Percentiles rank a stretch among this genome's conserved stretches.
Conservation (phyloP, 768 basidiomycete species). For the Russula abietina region DNA sequence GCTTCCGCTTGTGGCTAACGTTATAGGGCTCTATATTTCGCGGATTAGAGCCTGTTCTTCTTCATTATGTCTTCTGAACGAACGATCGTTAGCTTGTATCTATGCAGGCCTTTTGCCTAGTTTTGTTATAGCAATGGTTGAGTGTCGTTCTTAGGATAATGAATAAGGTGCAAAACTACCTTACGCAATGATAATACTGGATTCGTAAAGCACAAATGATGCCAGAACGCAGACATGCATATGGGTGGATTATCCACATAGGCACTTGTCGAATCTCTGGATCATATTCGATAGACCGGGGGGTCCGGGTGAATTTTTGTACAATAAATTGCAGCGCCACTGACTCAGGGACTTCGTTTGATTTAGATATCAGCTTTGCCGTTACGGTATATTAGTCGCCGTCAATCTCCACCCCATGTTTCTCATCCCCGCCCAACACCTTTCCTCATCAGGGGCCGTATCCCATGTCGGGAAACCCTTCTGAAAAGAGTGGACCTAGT, state of each 20-base stretch:
- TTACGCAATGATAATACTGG: not conserved
- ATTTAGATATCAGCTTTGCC: not conserved
- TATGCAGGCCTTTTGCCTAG: slow-evolving; percentile 8
- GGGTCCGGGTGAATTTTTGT: not conserved
- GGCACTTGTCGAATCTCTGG: too few species aligned
- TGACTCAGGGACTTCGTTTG: not conserved
- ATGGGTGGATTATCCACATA: too few species aligned
- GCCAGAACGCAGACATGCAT: not conserved
- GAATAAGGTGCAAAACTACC: slow-evolving; percentile 2
- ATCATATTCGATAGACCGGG: not conserved
- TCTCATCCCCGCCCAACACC: not conserved
- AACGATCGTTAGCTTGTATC: slow-evolving; percentile 11
- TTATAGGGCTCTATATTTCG: not conserved
- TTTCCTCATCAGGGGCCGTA: not conserved
- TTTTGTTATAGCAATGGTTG: slow-evolving; percentile 16
- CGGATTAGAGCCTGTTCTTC: not conserved
- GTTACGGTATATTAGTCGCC: not conserved
- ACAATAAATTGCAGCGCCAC: not conserved
- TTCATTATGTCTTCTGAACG: not conserved
- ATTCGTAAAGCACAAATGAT: not conserved
- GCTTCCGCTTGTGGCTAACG: not conserved
- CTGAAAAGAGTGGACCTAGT: slow-evolving; percentile 8
- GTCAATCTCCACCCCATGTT: not conserved
- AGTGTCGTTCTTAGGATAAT: slow-evolving; percentile 8
- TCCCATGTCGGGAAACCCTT: slow-evolving; percentile 15